These are phyloP conservation scores for Ilyonectria sp. DNA, from an alignment of 2,329 filamentous ascomycete species.

Conservation along the genomic window DNA sequence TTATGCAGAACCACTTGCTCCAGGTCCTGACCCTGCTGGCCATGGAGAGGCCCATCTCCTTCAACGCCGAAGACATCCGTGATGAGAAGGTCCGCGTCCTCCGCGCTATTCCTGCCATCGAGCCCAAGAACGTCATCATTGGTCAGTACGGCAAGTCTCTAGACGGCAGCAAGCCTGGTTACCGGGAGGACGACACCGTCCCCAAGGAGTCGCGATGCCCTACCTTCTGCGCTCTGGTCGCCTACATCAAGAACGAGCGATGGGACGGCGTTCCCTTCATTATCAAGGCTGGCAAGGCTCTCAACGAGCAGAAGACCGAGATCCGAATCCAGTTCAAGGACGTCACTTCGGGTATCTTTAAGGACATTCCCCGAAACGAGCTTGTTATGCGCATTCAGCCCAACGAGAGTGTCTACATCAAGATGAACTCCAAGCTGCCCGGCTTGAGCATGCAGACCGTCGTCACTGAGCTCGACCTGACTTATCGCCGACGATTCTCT, in stretches of 20 bases:
- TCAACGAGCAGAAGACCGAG: constrained; percentile 99
- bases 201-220: constrained; percentile 98
- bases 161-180: constrained; percentile 95
- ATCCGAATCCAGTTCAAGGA: constrained; percentile 99
- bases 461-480: constrained; percentile 97
- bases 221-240: constrained; percentile 97
- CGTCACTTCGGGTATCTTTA: constrained; percentile 99
- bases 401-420: constrained; percentile 99
- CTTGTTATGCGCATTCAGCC: constrained; percentile 99
- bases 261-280: constrained; percentile 99
- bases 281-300: constrained; percentile 97
- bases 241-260: constrained; percentile 99
- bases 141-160: constrained; percentile 98
- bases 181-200: constrained; percentile 99
- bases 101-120: constrained; percentile 91
- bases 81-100: constrained; percentile 99
- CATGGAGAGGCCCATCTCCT: constrained; percentile 98
- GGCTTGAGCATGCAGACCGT: constrained; percentile 99
- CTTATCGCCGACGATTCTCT: constrained; percentile 97
- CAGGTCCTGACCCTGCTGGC: constrained; percentile 96
- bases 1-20: constrained; percentile 99
- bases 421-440: constrained; percentile 99
- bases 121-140: constrained; percentile 99
- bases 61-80: constrained; percentile 97
- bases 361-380: constrained; percentile 99